These are phyloP conservation scores for Oryza coarctata DNA, from an alignment of 176 grass and related monocot genomes.

Conservation along the genomic window DNA sequence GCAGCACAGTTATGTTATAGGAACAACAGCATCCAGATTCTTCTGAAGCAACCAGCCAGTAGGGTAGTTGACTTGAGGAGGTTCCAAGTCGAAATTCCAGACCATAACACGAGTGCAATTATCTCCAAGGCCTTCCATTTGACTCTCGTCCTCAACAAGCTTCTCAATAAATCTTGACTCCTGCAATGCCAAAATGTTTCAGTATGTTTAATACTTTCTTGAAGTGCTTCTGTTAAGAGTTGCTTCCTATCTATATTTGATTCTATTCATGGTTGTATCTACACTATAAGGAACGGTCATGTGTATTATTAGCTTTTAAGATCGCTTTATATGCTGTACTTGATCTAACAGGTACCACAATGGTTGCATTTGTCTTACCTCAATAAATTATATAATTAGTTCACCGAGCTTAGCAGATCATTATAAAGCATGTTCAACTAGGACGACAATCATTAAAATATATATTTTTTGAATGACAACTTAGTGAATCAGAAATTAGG, in stretches of 20 bases:
- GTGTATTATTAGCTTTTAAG: slow-evolving; percentile 1
- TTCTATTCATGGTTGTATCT: slow-evolving; percentile 6
- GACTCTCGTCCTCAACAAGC: slow-evolving; percentile 87
- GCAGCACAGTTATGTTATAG: slow-evolving; percentile 48
- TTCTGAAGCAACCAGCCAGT: slow-evolving; percentile 64
- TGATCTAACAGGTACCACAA: background rate
- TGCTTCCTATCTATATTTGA: background rate
- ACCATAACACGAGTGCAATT: slow-evolving; percentile 84
- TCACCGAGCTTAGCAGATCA: background rate
- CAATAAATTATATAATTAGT: background rate
- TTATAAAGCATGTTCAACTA: slow-evolving; percentile 9
- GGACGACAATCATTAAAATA: background rate
- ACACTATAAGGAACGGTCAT: background rate
- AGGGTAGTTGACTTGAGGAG: slow-evolving; percentile 56
- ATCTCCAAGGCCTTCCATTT: slow-evolving; percentile 88
- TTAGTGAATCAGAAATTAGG: slow-evolving; percentile 2
- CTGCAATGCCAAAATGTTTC: slow-evolving; percentile 55
- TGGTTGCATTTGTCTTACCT: slow-evolving; percentile 2
- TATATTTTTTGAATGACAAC: background rate
- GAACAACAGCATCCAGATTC: slow-evolving; percentile 57
- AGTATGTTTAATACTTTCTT: slow-evolving; percentile 8
- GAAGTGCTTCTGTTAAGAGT: background rate
- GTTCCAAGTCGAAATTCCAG: slow-evolving; percentile 72
- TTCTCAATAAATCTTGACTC: slow-evolving; percentile 81
- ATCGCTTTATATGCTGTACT: background rate